Percentiles rank a stretch among this genome's conserved stretches.
phyloP scores from a whole-genome alignment of 805 yeast species.

The Danielozyma ontarioensis region DNA sequence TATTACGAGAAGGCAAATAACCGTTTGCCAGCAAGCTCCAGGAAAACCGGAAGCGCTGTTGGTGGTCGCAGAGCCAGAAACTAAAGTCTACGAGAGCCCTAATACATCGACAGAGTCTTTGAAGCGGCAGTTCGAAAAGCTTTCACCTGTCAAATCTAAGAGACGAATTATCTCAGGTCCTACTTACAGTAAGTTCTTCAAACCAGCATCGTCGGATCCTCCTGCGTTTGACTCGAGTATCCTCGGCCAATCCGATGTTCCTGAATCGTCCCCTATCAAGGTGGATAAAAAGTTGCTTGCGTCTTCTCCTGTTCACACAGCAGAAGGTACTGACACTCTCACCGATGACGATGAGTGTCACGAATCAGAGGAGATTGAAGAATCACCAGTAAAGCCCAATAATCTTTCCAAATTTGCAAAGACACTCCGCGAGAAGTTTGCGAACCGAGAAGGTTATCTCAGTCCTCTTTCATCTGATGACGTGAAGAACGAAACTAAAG shows the following conservation, averaged over 20 bases:
- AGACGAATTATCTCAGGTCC: background rate
- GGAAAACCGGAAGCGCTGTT: background rate
- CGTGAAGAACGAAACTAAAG: too few relatives aligned
- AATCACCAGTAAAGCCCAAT: slow-evolving; percentile 38
- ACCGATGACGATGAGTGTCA: slow-evolving; percentile 12
- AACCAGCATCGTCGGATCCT: background rate
- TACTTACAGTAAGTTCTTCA: background rate
- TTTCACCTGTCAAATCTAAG: background rate
- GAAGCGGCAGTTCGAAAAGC: background rate
- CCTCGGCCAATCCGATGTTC: slow-evolving; percentile 27
- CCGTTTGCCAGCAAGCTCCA: background rate
- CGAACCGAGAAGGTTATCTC: background rate
- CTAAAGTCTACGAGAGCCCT: background rate
- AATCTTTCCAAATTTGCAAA: background rate
- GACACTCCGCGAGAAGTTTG: background rate
- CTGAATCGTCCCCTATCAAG: slow-evolving; percentile 24
- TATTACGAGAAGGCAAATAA: slow-evolving; percentile 1
- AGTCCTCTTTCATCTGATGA: background rate
- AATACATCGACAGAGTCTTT: slow-evolving; percentile 1
- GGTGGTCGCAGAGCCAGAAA: background rate
- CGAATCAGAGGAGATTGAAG: slow-evolving; percentile 21
- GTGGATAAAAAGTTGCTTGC: too few relatives aligned
- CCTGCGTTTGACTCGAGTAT: slow-evolving; percentile 10
- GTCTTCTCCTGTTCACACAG: too few relatives aligned
- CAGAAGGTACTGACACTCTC: too few relatives aligned